These are phyloP conservation scores for Blyttiomyces sp. DNA, from an alignment of 371 early-diverging fungal species.

Conservation along the genomic window DNA sequence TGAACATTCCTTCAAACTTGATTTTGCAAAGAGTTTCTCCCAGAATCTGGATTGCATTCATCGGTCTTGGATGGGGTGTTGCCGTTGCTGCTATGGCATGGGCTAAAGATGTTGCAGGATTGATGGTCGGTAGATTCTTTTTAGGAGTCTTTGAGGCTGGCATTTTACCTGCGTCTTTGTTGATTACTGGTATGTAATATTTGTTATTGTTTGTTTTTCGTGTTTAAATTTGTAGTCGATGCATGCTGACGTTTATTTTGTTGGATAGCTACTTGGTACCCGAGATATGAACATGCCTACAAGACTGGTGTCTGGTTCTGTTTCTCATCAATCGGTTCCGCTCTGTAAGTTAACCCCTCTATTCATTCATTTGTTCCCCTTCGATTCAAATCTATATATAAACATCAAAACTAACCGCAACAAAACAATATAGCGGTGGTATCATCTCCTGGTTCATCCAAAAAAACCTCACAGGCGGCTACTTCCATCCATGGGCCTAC, in stretches of 20 bases:
- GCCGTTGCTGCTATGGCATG: neutral
- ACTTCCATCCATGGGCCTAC: neutral
- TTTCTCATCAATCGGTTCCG: slow-evolving; percentile 6
- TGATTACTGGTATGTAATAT: too few species aligned
- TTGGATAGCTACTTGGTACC: slow-evolving; percentile 11
- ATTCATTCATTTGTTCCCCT: too few species aligned
- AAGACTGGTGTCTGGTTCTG: slow-evolving; percentile 12
- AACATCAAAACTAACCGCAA: too few species aligned
- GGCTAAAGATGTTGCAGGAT: neutral
- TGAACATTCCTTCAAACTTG: neutral
- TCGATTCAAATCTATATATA: too few species aligned
- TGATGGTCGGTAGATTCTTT: slow-evolving; percentile 3
- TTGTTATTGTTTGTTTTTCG: too few species aligned
- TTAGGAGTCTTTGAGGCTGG: slow-evolving; percentile 11
- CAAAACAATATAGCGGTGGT: too few species aligned
- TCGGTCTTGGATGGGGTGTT: slow-evolving; percentile 12
- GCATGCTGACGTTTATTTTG: neutral
- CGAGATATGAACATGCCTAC: slow-evolving; percentile 2
- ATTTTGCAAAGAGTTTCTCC: neutral
- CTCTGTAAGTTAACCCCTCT: neutral
- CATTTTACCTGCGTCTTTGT: slow-evolving; percentile 1
- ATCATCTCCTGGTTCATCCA: slow-evolving; percentile 8
- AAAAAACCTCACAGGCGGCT: slow-evolving; percentile 1
- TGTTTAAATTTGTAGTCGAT: too few species aligned
- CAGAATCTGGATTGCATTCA: slow-evolving; percentile 4